Percentiles rank a stretch among this genome's conserved stretches.
phyloP scores from a whole-genome alignment of 2,329 filamentous ascomycete species.

The Boeremia lycopersici region DNA sequence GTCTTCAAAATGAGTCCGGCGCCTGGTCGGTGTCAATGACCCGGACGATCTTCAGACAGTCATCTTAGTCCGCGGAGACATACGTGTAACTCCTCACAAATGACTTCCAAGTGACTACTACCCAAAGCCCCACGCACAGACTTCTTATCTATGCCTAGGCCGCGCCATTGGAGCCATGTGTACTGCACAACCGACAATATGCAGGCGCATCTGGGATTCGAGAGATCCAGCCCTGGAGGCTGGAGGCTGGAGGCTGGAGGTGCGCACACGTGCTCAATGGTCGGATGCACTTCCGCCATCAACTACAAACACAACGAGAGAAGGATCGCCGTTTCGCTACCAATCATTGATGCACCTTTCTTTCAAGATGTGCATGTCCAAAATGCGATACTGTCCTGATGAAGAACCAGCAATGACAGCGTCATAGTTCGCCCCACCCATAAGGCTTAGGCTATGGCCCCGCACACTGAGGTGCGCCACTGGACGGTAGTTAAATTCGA shows the following conservation, averaged over 20 bases:
- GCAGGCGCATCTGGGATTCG: neutral
- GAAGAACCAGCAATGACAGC: neutral
- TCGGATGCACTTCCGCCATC: slow-evolving; percentile 3
- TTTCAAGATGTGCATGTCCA: slow-evolving; percentile 1
- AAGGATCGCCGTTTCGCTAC: slow-evolving; percentile 14
- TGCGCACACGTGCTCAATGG: neutral
- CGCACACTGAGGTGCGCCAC: neutral
- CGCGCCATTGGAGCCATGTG: neutral
- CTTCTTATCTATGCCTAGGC: neutral
- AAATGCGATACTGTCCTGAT: slow-evolving; percentile 2
- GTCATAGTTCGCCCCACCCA: neutral
- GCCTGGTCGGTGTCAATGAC: neutral
- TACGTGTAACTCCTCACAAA: neutral
- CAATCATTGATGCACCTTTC: neutral
- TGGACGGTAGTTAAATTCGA: neutral
- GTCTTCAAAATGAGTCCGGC: neutral
- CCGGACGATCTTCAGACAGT: neutral
- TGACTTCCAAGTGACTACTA: neutral
- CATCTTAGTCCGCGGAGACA: neutral
- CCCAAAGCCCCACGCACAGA: neutral
- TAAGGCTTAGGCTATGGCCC: slow-evolving; percentile 10
- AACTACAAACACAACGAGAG: neutral
- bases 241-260: no score
- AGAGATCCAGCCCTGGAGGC: no score
- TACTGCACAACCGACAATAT: neutral